Conservation (phyloP, 192 early-diverging fungal genomes). For the Coemansia sp. region DNA sequence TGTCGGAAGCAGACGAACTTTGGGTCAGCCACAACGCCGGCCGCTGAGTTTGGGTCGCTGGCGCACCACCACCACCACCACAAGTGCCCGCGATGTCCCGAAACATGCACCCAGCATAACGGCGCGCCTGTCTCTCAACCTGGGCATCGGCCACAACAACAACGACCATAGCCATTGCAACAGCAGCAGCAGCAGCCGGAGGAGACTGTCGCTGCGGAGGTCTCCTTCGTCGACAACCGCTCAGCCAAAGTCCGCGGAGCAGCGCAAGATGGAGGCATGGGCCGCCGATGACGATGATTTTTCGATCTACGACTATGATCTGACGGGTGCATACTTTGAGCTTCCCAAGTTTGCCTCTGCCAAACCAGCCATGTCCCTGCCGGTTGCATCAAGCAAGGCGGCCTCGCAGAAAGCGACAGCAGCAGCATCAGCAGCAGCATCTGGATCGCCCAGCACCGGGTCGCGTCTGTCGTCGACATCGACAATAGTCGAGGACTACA, state of each 20-base stretch:
- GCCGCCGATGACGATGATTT: conserved; percentile 45
- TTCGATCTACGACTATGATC: conserved; percentile 32
- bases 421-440: not conserved
- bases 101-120: too few relatives aligned
- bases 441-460: conserved; percentile 1
- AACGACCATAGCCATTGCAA: not conserved
- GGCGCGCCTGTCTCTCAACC: conserved; percentile 4
- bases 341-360: conserved; percentile 15
- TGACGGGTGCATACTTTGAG: conserved; percentile 40
- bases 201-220: conserved; percentile 7
- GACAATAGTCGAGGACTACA: conserved; percentile 32
- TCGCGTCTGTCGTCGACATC: conserved; percentile 45
- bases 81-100: too few relatives aligned
- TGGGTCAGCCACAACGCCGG: conserved; percentile 15
- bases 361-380: not conserved
- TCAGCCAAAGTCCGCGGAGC: conserved; percentile 25
- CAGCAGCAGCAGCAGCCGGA: not conserved
- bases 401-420: not conserved
- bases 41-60: conserved; percentile 25
- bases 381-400: not conserved
- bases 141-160: conserved; percentile 7
- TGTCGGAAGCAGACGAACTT: not conserved
- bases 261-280: conserved; percentile 47
- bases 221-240: conserved; percentile 14
- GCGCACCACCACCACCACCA: too few relatives aligned